Base-by-base conservation (phyloP, 192 early-diverging fungal genomes). In the Coemansia sp. region DNA sequence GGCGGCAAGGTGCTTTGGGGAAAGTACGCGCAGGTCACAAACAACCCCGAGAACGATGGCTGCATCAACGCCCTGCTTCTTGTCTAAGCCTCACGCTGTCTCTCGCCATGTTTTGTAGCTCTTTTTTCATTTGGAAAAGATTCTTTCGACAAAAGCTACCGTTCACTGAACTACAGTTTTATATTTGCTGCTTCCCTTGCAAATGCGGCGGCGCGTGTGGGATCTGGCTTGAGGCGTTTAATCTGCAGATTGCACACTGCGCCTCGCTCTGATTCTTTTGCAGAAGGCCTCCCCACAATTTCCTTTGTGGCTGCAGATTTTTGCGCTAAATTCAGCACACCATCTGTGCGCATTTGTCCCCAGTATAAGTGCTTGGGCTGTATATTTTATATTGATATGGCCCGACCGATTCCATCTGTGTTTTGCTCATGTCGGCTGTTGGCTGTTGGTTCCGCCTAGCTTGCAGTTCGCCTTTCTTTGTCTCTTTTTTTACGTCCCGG, bases 1-100 rank as follows among this genome's bases (percentile, higher is more conserved):
- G 87, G 89, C 68, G 96, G 97, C 54, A 99, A 99, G 85, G 96
- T 99, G 67, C 94, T 99, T 8, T 99, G 97, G 97, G 96, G 97
- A 66, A 96, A 93, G 82, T 93, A 93, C 77, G 91, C 93, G 36
- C 91, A 92, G 83, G 84, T 99, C 60, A 99, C 97, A 48, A 99
- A 99, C 86, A 99, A 98, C 85, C 97, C 97, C 8, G 97, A 98
- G 78, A 92, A 96, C 76, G 97, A 99, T 81, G 96, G 96, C 45
- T 94, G 89, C 80, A 92, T 96, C 78, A 96, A 96, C 81, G 92
- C 95, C 11, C 90, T 96, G 51, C 86, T 97, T 18, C 86, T 97
- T 41, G 95, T 97, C 42, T 97, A 90, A 59, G 57, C 57, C 36
- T 40, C 8, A 7, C 6, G 15, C n/a, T 43, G 42, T 43, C 47